phyloP scores from a whole-genome alignment of 2,329 filamentous ascomycete species.

The Curvularia eragrostidis region DNA sequence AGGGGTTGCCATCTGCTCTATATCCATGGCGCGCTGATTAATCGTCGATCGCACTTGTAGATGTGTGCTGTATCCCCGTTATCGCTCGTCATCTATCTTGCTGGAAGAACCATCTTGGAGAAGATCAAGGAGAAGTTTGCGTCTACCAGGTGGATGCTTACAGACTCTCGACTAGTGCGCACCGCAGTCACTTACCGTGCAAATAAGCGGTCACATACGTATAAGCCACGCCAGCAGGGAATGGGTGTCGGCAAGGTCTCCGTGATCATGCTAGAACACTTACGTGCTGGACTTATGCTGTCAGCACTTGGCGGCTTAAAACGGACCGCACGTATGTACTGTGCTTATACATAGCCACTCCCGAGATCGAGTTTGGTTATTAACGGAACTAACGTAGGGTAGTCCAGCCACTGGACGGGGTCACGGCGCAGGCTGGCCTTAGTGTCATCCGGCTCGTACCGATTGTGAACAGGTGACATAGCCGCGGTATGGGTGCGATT shows the following conservation, averaged over 20 bases:
- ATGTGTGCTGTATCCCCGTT: slow-evolving; percentile 59
- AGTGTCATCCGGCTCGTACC: slow-evolving; percentile 54
- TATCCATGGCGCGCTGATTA: slow-evolving; percentile 57
- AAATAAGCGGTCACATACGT: slow-evolving; percentile 53
- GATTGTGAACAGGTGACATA: slow-evolving; percentile 57
- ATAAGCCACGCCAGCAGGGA: slow-evolving; percentile 52
- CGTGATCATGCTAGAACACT: slow-evolving; percentile 44
- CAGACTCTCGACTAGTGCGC: slow-evolving; percentile 59
- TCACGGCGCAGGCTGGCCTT: slow-evolving; percentile 38
- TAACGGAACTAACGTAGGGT: no score
- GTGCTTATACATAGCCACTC: slow-evolving; percentile 59
- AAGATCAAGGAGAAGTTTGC: slow-evolving; percentile 53
- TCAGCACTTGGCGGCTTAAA: slow-evolving; percentile 57
- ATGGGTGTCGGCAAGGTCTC: slow-evolving; percentile 51
- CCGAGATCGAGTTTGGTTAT: slow-evolving; percentile 39
- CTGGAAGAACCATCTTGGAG: slow-evolving; percentile 62
- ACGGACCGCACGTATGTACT: slow-evolving; percentile 37
- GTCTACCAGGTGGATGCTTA: slow-evolving; percentile 58
- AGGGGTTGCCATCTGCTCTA: slow-evolving; percentile 46
- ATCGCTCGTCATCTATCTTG: slow-evolving; percentile 58
- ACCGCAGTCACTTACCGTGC: slow-evolving; percentile 55
- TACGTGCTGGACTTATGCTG: slow-evolving; percentile 52
- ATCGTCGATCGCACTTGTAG: slow-evolving; percentile 55
- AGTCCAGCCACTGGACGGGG: no score
- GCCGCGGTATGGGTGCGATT: slow-evolving; percentile 65